A percentile compares a stretch with the other conserved stretches of the same genome.
Evolutionary conservation across 345 rosid genomes (phyloP).

Genomic region (Mercurialis annua): DNA sequence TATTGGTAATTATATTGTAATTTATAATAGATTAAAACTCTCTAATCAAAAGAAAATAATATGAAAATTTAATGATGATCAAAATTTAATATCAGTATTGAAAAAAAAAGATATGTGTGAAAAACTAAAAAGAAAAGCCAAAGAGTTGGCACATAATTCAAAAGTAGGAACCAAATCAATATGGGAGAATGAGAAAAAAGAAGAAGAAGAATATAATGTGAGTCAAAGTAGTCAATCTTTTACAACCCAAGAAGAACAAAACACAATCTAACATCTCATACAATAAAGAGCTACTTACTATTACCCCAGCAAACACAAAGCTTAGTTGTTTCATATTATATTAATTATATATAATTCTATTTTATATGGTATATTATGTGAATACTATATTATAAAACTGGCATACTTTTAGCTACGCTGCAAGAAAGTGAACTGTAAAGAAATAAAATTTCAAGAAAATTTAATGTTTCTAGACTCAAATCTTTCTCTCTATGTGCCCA

Average conservation of each 20-base stretch:
- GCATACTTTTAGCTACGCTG: background rate
- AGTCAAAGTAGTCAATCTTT: slow-evolving; percentile 39
- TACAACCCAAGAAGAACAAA: slow-evolving; percentile 31
- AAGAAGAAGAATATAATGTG: slow-evolving; percentile 20
- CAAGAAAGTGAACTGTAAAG: background rate
- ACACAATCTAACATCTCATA: slow-evolving; percentile 27
- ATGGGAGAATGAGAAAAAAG: slow-evolving; percentile 31
- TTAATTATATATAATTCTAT: too few relatives aligned
- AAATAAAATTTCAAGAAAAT: background rate
- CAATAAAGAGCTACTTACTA: slow-evolving; percentile 30
- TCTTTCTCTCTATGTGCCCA: slow-evolving; percentile 3
- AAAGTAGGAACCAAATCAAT: slow-evolving; percentile 34
- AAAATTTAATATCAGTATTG: too few relatives aligned
- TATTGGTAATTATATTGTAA: too few relatives aligned
- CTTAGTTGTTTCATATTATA: too few relatives aligned
- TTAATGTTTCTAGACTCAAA: slow-evolving; percentile 11
- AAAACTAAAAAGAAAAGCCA: slow-evolving; percentile 6
- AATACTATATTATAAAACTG: too few relatives aligned
- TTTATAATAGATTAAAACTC: too few relatives aligned
- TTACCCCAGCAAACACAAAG: too few relatives aligned
- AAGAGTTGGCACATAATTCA: slow-evolving; percentile 15
- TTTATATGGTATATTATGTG: too few relatives aligned
- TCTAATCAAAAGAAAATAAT: too few relatives aligned
- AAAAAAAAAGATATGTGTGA: too few relatives aligned
- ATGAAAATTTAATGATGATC: too few relatives aligned